Conservation (phyloP, 495 filamentous ascomycete genomes). For the Hypoxylon subgilvum region DNA sequence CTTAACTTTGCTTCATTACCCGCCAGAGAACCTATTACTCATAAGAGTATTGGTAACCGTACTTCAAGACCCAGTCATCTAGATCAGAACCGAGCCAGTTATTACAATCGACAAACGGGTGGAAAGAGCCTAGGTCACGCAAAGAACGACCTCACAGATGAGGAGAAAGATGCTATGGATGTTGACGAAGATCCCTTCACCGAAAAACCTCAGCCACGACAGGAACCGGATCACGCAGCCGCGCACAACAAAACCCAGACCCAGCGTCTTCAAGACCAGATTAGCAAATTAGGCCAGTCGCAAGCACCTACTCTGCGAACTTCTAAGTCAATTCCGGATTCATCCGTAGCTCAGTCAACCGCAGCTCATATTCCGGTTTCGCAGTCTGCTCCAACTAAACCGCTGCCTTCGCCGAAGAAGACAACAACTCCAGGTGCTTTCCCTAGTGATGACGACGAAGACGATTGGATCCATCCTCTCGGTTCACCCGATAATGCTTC, state of each 20-base stretch:
- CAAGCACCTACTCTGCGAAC: constrained; percentile 65
- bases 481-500: constrained; percentile 40
- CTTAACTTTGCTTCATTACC: constrained; percentile 91
- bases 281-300: constrained; percentile 87
- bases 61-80: constrained; percentile 79
- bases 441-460: constrained; percentile 70
- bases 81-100: constrained; percentile 69
- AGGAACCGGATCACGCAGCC: constrained; percentile 41
- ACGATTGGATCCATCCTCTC: constrained; percentile 83
- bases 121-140: constrained; percentile 63
- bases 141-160: constrained; percentile 48
- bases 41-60: constrained; percentile 76
- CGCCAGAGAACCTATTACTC: constrained; percentile 82
- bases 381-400: constrained; percentile 49
- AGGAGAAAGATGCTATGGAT: constrained; percentile 64
- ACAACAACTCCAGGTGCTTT: constrained; percentile 58
- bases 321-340: constrained; percentile 72
- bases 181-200: constrained; percentile 59
- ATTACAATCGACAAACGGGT: constrained; percentile 67
- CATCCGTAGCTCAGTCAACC: constrained; percentile 42
- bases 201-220: constrained; percentile 41
- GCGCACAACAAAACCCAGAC: constrained; percentile 87
- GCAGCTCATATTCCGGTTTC: constrained; percentile 60
- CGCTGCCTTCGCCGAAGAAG: constrained; percentile 42
- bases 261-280: constrained; percentile 87